Percentiles rank a stretch among this genome's conserved stretches.
phyloP scores from a whole-genome alignment of 2,329 filamentous ascomycete species.

The Colletotrichum caudatum region DNA sequence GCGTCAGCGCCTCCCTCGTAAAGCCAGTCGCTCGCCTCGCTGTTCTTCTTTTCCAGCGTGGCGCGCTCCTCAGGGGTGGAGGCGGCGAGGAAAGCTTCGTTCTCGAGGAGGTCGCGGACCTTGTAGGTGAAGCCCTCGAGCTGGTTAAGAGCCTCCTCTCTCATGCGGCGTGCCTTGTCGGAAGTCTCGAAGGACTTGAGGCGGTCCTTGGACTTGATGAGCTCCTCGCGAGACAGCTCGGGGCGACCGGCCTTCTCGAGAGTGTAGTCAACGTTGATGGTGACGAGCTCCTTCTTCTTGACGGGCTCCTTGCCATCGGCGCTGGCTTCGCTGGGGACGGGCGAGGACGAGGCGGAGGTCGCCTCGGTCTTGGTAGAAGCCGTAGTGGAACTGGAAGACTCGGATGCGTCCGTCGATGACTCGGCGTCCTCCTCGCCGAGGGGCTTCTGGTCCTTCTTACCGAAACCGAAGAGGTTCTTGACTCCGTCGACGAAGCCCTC shows the following conservation, averaged over 20 bases:
- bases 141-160: conserved; percentile 90
- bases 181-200: conserved; percentile 88
- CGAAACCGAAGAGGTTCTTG: conserved; percentile 96
- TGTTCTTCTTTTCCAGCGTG: conserved; percentile 75
- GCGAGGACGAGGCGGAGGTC: conserved; percentile 48
- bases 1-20: conserved; percentile 87
- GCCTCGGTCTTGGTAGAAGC: conserved; percentile 44
- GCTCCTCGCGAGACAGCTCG: conserved; percentile 61
- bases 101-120: conserved; percentile 83
- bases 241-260: conserved; percentile 64
- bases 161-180: conserved; percentile 78
- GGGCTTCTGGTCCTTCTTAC: conserved; percentile 86
- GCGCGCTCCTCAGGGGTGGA: conserved; percentile 77
- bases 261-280: conserved; percentile 64
- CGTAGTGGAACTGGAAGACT: conserved; percentile 58
- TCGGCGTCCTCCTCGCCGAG: conserved; percentile 65
- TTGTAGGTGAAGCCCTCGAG: conserved; percentile 96
- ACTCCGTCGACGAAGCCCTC: conserved; percentile 91
- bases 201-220: conserved; percentile 71
- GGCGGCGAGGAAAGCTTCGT: conserved; percentile 77
- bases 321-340: conserved; percentile 62
- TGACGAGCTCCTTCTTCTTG: conserved; percentile 70
- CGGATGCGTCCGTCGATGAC: conserved; percentile 53
- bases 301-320: conserved; percentile 63
- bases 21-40: conserved; percentile 86